These are phyloP conservation scores for Leptosphaerulina australis DNA, from an alignment of 2,329 filamentous ascomycete species.

Conservation along the genomic window DNA sequence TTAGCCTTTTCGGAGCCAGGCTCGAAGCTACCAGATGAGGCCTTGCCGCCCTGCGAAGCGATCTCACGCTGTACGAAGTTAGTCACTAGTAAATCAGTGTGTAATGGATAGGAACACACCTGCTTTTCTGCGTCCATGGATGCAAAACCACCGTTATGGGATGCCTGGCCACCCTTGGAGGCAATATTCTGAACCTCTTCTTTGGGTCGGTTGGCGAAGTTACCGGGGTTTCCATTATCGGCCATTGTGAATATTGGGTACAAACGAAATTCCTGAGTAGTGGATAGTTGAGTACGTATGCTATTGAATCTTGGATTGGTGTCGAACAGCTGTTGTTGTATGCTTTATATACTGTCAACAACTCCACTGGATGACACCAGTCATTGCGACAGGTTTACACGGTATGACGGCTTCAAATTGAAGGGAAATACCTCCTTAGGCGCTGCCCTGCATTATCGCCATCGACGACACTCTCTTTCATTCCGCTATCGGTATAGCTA, in stretches of 20 bases:
- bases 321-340: not conserved
- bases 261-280: not conserved
- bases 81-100: not conserved
- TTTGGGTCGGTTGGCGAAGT: slow-evolving; percentile 58
- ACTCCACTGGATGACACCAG: not conserved
- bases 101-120: not conserved
- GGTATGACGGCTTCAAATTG: too few species aligned
- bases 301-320: not conserved
- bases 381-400: not conserved
- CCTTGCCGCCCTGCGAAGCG: slow-evolving; percentile 61
- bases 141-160: slow-evolving; percentile 47
- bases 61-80: slow-evolving; percentile 51
- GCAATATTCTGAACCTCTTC: slow-evolving; percentile 55
- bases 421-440: too few species aligned
- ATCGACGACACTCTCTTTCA: too few species aligned
- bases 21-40: slow-evolving; percentile 62
- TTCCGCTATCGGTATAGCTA: not conserved
- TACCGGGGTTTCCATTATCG: slow-evolving; percentile 55
- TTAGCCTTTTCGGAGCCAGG: slow-evolving; percentile 59
- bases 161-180: slow-evolving; percentile 52
- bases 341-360: not conserved
- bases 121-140: slow-evolving; percentile 44
- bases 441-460: not conserved
- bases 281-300: not conserved
- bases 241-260: slow-evolving; percentile 21